A percentile compares a stretch with the other conserved stretches of the same genome.
Evolutionary conservation across 139 green algal genomes (phyloP).

Genomic region (Chlamydomonas sp.): DNA sequence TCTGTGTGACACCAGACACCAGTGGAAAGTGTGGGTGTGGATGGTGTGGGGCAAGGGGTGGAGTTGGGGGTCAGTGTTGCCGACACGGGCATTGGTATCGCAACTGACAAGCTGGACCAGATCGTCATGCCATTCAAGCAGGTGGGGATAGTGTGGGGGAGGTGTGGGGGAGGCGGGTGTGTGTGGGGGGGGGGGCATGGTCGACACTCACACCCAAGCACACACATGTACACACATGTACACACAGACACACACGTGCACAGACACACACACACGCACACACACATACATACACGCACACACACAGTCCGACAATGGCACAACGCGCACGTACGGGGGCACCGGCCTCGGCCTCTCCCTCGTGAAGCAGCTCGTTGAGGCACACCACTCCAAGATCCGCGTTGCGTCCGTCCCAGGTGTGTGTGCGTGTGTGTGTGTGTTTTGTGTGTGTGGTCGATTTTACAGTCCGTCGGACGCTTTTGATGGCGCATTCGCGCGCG

Average conservation of each 20-base stretch:
- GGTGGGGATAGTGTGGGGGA: conserved; percentile 8
- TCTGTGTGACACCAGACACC: no score
- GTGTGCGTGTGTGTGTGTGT: no score
- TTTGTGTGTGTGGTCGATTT: no score
- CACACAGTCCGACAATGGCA: conserved; percentile 25
- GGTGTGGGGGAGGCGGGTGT: neutral
- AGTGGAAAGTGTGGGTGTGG: no score
- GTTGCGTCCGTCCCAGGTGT: no score
- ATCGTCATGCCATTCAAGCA: conserved; percentile 33
- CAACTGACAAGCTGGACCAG: conserved; percentile 27
- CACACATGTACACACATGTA: neutral
- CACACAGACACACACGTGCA: neutral
- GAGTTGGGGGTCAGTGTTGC: no score
- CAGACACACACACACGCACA: neutral
- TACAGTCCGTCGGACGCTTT: no score
- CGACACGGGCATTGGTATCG: conserved; percentile 23
- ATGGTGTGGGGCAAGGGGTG: no score
- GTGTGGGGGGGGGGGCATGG: neutral
- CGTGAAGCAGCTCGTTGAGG: conserved; percentile 54
- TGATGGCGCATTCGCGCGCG: no score
- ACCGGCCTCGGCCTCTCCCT: conserved; percentile 54
- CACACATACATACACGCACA: neutral
- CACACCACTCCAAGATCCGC: no score
- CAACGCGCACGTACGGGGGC: conserved; percentile 35
- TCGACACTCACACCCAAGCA: neutral